Conservation (phyloP, 352 stramenopile species). For the Globisporangium camurandrum region DNA sequence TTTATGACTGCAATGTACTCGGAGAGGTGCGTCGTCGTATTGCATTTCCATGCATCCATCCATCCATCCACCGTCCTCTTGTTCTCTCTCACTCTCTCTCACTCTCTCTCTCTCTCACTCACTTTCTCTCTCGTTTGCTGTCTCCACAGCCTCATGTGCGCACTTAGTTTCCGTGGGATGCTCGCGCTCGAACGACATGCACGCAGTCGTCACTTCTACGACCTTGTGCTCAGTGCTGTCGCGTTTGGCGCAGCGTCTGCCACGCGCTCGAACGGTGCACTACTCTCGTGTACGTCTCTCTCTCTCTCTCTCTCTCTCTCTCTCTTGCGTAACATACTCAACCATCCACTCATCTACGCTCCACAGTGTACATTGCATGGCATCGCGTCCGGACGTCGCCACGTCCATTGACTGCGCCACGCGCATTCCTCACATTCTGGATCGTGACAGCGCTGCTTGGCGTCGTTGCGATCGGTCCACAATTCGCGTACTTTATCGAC, state of each 20-base stretch:
- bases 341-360: background rate
- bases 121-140: background rate
- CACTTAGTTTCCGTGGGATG: constrained; percentile 73
- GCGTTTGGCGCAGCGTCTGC: constrained; percentile 58
- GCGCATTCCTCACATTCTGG: constrained; percentile 52
- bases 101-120: no score
- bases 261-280: constrained; percentile 70
- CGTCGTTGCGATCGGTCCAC: constrained; percentile 45
- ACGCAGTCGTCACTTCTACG: constrained; percentile 12
- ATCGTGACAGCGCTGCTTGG: constrained; percentile 48
- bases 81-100: no score
- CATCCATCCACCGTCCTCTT: no score
- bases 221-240: constrained; percentile 32
- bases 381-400: constrained; percentile 52
- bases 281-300: constrained; percentile 67
- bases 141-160: constrained; percentile 52
- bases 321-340: no score
- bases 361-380: constrained; percentile 72
- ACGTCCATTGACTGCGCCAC: constrained; percentile 15
- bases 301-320: no score
- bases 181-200: constrained; percentile 41
- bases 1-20: constrained; percentile 81
- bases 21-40: constrained; percentile 39
- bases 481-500: constrained; percentile 63
- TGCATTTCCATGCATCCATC: no score